A percentile compares a stretch with the other conserved stretches of the same genome.
Evolutionary conservation across 495 filamentous ascomycete genomes (phyloP).

Genomic region (Neurospora terricola): DNA sequence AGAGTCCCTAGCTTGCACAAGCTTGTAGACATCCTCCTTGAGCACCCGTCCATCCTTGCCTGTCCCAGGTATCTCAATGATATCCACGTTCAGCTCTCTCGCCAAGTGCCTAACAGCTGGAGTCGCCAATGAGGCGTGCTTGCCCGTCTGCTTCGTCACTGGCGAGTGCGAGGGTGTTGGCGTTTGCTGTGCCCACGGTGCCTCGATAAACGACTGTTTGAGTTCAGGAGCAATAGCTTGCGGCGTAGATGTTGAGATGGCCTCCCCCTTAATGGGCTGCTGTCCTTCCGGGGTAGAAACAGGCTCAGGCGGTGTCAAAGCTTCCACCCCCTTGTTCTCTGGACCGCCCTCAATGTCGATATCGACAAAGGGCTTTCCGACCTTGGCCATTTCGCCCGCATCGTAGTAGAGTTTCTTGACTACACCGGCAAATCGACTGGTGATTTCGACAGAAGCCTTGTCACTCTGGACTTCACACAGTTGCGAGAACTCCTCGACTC

Average conservation of each 20-base stretch:
- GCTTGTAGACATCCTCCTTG: slow-evolving; percentile 88
- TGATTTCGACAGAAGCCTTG: slow-evolving; percentile 98
- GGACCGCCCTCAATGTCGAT: slow-evolving; percentile 57
- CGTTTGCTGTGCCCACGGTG: neutral
- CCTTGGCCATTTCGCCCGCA: slow-evolving; percentile 89
- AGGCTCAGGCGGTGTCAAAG: slow-evolving; percentile 27
- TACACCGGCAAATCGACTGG: slow-evolving; percentile 85
- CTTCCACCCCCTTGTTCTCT: slow-evolving; percentile 35
- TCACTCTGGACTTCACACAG: slow-evolving; percentile 97
- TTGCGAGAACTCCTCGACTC: slow-evolving; percentile 95
- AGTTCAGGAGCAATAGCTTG: neutral
- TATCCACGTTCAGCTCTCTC: slow-evolving; percentile 66
- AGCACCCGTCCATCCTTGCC: slow-evolving; percentile 86
- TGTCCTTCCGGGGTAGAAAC: slow-evolving; percentile 2
- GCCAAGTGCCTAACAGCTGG: slow-evolving; percentile 85
- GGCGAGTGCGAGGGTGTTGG: slow-evolving; percentile 4
- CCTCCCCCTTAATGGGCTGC: neutral
- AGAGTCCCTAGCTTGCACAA: slow-evolving; percentile 38
- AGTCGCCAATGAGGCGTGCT: slow-evolving; percentile 66
- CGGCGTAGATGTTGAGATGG: neutral
- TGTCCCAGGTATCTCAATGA: slow-evolving; percentile 68
- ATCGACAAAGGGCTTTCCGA: slow-evolving; percentile 75
- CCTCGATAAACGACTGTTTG: neutral
- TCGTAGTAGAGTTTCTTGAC: slow-evolving; percentile 96
- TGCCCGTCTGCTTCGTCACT: slow-evolving; percentile 27